Evolutionary conservation across 208 protist genomes (phyloP), one percentile per base, ranked within the genome.

Genomic region (Trypanosoma boissoni): DNA sequence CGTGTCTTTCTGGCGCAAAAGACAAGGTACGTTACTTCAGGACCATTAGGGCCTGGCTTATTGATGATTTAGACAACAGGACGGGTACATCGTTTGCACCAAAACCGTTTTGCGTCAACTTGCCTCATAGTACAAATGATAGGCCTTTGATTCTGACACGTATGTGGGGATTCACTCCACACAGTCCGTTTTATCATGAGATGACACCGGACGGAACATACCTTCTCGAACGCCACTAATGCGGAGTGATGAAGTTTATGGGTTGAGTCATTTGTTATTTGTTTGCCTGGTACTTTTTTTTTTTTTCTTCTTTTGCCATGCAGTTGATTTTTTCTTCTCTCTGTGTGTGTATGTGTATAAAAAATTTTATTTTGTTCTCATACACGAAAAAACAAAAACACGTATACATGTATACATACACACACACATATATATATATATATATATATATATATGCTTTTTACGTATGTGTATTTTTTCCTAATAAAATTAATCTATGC

Each of bases 31-130:
- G 28, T 5, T 74, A 62, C 37, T 57, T 74, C 16, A 58, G 53
- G 37, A 52, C 68, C n/a, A 68, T 66, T n/a, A 64, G 56, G 8
- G 63, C 68, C 20, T 74, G 68, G 68, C 64, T 61, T 58, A 44
- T 74, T 36, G 68, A 74, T 46, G 56, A 53, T 8, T 50, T 74
- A 10, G 68, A 74, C 29, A 18, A 20, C 26, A 58, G 24, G 14
- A 74, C 68, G n/a, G 51, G 50, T 4, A 26, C 49, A 52, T 14
- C 44, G 6, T 62, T 49, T 10, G 68, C 57, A 45, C 57, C 57
- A 27, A 51, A 62, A 41, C 20, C 16, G 16, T 62, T 62, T 45
- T 62, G 65, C 58, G 39, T 66, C n/a, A 3, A 45, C 5, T 31
- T 68, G 39, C 54, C 42, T 54, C 1, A 60, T 2, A 24, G 2